These are phyloP conservation scores for Clathrus columnatus DNA, from an alignment of 768 basidiomycete species.

Conservation along the genomic window DNA sequence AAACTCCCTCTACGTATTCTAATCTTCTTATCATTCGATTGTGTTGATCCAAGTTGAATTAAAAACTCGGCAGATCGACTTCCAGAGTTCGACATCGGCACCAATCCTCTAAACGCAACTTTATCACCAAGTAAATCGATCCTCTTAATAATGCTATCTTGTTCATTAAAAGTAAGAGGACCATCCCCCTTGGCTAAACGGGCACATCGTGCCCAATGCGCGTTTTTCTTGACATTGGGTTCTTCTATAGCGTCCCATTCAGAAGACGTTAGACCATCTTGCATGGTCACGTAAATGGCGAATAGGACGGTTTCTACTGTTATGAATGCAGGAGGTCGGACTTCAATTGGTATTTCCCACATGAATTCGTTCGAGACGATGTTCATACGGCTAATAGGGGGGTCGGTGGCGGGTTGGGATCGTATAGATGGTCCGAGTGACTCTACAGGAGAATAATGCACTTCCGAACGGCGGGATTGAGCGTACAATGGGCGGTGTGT, in stretches of 20 bases:
- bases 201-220: neutral
- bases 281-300: neutral
- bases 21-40: neutral
- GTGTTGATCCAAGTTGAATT: neutral
- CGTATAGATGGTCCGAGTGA: neutral
- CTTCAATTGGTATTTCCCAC: neutral
- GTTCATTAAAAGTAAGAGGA: neutral
- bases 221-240: neutral
- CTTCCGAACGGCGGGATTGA: neutral
- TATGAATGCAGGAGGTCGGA: neutral
- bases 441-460: neutral
- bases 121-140: neutral
- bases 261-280: neutral
- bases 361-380: neutral
- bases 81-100: neutral
- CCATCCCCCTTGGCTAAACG: neutral
- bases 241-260: neutral
- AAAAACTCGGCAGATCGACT: neutral
- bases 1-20: neutral
- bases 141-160: neutral
- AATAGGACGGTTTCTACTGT: neutral
- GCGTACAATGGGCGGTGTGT: neutral
- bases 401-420: neutral
- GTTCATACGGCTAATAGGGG: neutral
- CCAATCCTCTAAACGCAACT: neutral